Evolutionary conservation across 306 rosid genomes (phyloP).

Genomic region (Cucumis melo): DNA sequence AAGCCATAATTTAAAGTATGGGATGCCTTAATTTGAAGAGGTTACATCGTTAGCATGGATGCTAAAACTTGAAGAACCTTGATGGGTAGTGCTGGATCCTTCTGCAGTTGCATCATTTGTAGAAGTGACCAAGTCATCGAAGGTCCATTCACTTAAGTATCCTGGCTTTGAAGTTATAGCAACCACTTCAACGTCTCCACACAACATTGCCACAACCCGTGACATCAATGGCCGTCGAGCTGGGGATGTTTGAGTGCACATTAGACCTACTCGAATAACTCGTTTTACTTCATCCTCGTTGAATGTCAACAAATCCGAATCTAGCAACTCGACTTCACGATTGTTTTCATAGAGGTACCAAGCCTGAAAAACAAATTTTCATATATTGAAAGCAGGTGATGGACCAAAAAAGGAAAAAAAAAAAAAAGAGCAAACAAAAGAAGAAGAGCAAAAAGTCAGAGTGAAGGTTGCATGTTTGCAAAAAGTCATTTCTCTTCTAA

Average conservation of each 20-base stretch:
- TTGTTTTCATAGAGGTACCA: constrained; percentile 49
- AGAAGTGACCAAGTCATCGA: constrained; percentile 20
- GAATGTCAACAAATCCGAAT: constrained; percentile 25
- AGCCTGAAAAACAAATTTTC: constrained; percentile 19
- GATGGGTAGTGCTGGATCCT: constrained; percentile 14
- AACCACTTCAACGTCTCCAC: constrained; percentile 48
- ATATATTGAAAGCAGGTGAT: no score
- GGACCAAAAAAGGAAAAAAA: no score
- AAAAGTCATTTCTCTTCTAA: no score
- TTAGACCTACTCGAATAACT: constrained; percentile 28
- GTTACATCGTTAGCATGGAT: constrained; percentile 2
- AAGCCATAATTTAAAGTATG: no score
- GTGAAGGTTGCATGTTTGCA: no score
- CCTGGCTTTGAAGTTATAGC: constrained; percentile 37
- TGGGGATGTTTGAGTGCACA: constrained; percentile 59
- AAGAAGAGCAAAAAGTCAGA: no score
- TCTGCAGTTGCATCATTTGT: not conserved
- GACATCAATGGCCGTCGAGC: constrained; percentile 48
- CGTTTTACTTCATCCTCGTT: constrained; percentile 31
- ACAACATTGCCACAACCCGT: constrained; percentile 56
- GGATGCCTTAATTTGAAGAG: not conserved
- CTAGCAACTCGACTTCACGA: constrained; percentile 22
- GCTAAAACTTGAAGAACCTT: constrained; percentile 19
- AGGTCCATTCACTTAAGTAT: constrained; percentile 52
- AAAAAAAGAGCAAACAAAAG: no score